Evolutionary conservation across 305 asterid genomes (phyloP).

Genomic region (Plantago coronopus): DNA sequence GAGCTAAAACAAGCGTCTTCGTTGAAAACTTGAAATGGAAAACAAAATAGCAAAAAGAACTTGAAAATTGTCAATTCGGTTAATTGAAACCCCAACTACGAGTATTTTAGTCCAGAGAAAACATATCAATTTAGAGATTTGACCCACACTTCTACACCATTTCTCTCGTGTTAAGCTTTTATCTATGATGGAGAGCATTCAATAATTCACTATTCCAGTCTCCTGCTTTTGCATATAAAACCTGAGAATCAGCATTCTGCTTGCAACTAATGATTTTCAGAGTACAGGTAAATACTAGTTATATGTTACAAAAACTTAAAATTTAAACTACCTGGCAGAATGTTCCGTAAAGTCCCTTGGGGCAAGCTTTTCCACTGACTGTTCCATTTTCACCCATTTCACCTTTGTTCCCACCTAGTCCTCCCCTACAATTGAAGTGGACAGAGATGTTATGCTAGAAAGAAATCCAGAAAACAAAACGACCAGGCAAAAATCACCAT

Average conservation of each 20-base stretch:
- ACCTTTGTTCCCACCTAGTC: slow-evolving; percentile 68
- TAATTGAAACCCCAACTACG: neutral
- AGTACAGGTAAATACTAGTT: slow-evolving; percentile 7
- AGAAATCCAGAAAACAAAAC: slow-evolving; percentile 5
- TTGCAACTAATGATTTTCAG: neutral
- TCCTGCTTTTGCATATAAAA: neutral
- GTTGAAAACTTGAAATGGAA: too few species aligned
- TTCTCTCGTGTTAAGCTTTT: neutral
- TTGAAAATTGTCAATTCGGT: slow-evolving; percentile 4
- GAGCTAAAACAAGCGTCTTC: neutral
- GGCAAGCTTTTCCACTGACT: slow-evolving; percentile 90
- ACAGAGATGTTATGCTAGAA: slow-evolving; percentile 17
- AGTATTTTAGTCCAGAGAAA: slow-evolving; percentile 4
- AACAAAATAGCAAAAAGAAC: too few species aligned
- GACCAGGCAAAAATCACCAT: neutral
- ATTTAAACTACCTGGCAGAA: slow-evolving; percentile 65
- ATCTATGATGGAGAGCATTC: neutral
- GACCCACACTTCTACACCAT: slow-evolving; percentile 7
- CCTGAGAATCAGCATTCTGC: neutral
- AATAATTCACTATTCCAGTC: neutral
- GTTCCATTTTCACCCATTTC: slow-evolving; percentile 76
- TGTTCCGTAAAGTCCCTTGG: slow-evolving; percentile 88
- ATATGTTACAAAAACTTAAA: slow-evolving; percentile 9
- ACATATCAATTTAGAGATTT: slow-evolving; percentile 7
- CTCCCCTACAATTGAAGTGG: slow-evolving; percentile 59